These are phyloP conservation scores for Oryza meyeriana DNA, from an alignment of 176 grass and related monocot genomes.

Conservation along the genomic window DNA sequence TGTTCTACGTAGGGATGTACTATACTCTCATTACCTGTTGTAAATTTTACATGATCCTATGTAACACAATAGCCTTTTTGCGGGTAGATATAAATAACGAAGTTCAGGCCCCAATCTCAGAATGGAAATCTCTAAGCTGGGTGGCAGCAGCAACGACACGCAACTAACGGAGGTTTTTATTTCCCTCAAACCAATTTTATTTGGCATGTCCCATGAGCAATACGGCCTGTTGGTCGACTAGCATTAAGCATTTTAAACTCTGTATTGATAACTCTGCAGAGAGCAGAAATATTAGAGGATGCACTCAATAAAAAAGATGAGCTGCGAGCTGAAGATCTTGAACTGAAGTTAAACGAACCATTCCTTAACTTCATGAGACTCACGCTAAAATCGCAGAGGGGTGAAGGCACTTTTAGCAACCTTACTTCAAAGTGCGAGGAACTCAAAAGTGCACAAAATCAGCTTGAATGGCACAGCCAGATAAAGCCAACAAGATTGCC, in stretches of 20 bases:
- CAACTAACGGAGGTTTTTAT: neutral
- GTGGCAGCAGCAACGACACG: neutral
- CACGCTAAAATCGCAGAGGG: neutral
- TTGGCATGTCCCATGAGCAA: neutral
- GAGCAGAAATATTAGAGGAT: neutral
- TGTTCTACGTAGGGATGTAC: neutral
- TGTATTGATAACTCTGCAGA: neutral
- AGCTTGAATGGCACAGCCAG: neutral
- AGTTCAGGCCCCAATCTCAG: neutral
- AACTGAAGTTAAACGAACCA: neutral
- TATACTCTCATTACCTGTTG: neutral
- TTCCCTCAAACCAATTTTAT: neutral
- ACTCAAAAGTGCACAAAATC: neutral
- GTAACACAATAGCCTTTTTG: neutral
- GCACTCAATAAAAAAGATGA: neutral
- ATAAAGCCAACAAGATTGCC: neutral
- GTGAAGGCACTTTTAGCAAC: neutral
- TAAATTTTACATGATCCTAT: neutral
- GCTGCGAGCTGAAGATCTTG: neutral
- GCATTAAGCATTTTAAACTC: neutral
- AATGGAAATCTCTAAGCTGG: neutral
- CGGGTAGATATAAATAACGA: neutral
- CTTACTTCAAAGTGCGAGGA: neutral
- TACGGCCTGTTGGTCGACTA: neutral
- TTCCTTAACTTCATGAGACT: slow-evolving; percentile 9